phyloP scores from a whole-genome alignment of 768 basidiomycete genomes.

The Trametes cinnabarina region DNA sequence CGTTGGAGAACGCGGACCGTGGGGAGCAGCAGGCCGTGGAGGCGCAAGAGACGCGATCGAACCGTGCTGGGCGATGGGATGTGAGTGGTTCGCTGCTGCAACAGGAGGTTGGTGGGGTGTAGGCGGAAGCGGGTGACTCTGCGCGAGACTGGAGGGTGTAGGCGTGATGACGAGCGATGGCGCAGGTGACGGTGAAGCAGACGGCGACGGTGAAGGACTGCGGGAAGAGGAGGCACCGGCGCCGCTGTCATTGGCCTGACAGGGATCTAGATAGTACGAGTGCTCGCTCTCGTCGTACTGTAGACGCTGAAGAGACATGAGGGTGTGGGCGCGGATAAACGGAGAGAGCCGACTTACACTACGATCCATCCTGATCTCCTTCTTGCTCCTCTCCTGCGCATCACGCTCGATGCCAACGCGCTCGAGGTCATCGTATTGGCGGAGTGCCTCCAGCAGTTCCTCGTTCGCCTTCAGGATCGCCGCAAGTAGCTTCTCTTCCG shows the following conservation, averaged over 20 bases:
- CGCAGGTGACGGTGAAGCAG: constrained; percentile 39
- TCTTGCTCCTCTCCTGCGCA: constrained; percentile 67
- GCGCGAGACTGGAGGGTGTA: constrained; percentile 22
- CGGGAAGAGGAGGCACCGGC: constrained; percentile 42
- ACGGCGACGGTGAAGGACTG: constrained; percentile 45
- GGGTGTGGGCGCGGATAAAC: neutral
- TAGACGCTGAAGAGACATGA: constrained; percentile 29
- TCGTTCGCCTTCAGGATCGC: constrained; percentile 73
- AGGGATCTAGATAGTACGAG: constrained; percentile 32
- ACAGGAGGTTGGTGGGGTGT: constrained; percentile 26
- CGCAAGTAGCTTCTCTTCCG: constrained; percentile 73
- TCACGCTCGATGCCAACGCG: constrained; percentile 59
- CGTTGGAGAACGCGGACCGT: constrained; percentile 68
- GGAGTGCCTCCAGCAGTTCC: constrained; percentile 63
- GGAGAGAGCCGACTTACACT: constrained; percentile 44
- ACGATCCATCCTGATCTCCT: constrained; percentile 63
- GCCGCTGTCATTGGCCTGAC: constrained; percentile 23
- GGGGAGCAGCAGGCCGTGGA: constrained; percentile 63
- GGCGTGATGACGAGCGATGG: constrained; percentile 31
- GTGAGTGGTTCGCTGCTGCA: constrained; percentile 23
- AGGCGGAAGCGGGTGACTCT: constrained; percentile 39
- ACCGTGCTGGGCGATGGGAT: constrained; percentile 17
- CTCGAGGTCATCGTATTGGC: constrained; percentile 76
- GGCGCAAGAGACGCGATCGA: constrained; percentile 49
- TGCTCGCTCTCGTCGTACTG: constrained; percentile 38